phyloP scores from a whole-genome alignment of 331 rosid genomes.

The Spiraea crenata region DNA sequence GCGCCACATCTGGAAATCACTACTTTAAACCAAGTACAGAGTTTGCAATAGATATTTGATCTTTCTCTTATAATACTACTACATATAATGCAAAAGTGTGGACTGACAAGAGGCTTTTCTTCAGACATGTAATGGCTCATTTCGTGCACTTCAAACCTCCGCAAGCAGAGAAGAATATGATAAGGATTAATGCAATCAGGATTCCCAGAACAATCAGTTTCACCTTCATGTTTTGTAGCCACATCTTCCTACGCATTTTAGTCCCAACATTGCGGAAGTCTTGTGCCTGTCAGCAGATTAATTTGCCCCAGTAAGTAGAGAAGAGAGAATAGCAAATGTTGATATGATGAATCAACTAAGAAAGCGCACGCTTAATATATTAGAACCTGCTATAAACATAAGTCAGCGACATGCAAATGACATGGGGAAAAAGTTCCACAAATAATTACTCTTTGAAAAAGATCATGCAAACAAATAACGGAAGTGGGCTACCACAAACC shows the following conservation, averaged over 20 bases:
- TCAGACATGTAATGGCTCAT: slow-evolving; percentile 33
- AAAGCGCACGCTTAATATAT: neutral
- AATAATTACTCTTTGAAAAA: neutral
- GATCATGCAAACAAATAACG: neutral
- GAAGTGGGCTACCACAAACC: neutral
- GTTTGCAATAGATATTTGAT: slow-evolving; percentile 29
- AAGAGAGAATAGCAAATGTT: neutral
- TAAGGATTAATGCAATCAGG: slow-evolving; percentile 53
- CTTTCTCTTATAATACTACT: slow-evolving; percentile 21
- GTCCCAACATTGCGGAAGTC: slow-evolving; percentile 51
- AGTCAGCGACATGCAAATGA: neutral
- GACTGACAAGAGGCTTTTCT: slow-evolving; percentile 27
- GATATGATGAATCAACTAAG: neutral
- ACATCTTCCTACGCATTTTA: slow-evolving; percentile 54
- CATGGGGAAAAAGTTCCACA: neutral
- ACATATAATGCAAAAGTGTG: slow-evolving; percentile 36
- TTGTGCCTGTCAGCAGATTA: slow-evolving; percentile 42
- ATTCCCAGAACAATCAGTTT: slow-evolving; percentile 61
- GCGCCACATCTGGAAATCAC: slow-evolving; percentile 27
- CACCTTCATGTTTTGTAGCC: slow-evolving; percentile 65
- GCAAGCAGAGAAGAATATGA: slow-evolving; percentile 51
- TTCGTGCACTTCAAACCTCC: slow-evolving; percentile 52
- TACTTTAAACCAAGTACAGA: slow-evolving; percentile 42
- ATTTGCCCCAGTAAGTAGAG: slow-evolving; percentile 3
- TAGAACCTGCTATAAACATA: neutral